phyloP scores from a whole-genome alignment of 306 rosid genomes.

The Purshia tridentata region DNA sequence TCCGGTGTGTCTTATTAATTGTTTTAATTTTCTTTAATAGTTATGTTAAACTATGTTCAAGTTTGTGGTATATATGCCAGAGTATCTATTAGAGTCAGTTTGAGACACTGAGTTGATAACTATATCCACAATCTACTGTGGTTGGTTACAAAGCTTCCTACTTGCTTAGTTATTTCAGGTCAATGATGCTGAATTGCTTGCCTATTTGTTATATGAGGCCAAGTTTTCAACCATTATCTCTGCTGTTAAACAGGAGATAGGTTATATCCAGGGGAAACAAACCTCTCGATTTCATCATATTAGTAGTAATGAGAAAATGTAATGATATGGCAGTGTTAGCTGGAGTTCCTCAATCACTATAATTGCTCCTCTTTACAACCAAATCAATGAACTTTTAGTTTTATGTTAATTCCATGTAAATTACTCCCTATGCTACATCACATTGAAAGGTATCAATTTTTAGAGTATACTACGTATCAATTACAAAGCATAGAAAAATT shows the following conservation, averaged over 20 bases:
- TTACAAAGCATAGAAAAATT: no score
- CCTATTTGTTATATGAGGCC: neutral
- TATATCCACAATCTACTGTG: neutral
- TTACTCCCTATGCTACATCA: neutral
- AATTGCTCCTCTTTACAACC: neutral
- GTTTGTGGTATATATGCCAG: neutral
- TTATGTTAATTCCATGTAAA: neutral
- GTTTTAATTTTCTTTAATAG: neutral
- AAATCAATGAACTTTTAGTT: neutral
- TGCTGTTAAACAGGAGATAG: neutral
- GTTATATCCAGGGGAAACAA: neutral
- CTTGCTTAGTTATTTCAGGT: neutral
- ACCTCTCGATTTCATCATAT: neutral
- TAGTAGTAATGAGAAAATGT: neutral
- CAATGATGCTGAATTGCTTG: neutral
- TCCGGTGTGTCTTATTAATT: slow-evolving; percentile 52
- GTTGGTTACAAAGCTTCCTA: neutral
- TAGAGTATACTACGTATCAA: neutral
- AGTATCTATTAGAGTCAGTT: neutral
- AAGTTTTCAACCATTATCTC: neutral
- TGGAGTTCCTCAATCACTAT: neutral
- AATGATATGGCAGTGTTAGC: neutral
- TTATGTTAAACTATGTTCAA: neutral
- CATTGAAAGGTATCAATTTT: neutral
- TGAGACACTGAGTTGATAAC: neutral